Conservation (phyloP, 2,329 filamentous ascomycete genomes). For the Ilyonectria sp. region DNA sequence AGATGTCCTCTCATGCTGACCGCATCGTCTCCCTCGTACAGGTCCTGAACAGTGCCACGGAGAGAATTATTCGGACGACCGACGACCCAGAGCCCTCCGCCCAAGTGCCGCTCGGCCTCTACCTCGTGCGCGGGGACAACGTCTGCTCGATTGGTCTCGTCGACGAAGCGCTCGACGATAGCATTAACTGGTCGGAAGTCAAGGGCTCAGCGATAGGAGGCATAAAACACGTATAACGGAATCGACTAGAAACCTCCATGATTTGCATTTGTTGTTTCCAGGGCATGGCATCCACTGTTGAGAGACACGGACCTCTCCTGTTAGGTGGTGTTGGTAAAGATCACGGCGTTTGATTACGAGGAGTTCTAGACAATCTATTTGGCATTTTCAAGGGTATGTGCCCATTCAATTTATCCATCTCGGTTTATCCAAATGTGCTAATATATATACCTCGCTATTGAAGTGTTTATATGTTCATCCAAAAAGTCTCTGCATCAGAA, state of each 20-base stretch:
- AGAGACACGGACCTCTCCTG: slow-evolving; percentile 27
- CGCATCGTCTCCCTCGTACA: slow-evolving; percentile 46
- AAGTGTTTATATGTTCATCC: slow-evolving; percentile 47
- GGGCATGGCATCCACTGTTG: slow-evolving; percentile 37
- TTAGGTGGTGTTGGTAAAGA: slow-evolving; percentile 35
- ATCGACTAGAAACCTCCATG: slow-evolving; percentile 18
- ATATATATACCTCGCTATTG: slow-evolving; percentile 18
- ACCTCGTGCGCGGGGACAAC: slow-evolving; percentile 94
- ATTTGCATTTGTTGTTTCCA: slow-evolving; percentile 34
- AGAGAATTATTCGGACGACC: slow-evolving; percentile 89
- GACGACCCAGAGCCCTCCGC: slow-evolving; percentile 88
- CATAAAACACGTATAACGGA: slow-evolving; percentile 78
- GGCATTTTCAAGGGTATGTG: slow-evolving; percentile 40
- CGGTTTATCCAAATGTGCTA: slow-evolving; percentile 39
- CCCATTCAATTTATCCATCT: slow-evolving; percentile 26
- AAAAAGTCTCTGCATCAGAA: slow-evolving; percentile 78
- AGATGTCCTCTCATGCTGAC: slow-evolving; percentile 34
- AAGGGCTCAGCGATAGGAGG: slow-evolving; percentile 86
- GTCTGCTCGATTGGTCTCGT: slow-evolving; percentile 92
- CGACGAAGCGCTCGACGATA: slow-evolving; percentile 89
- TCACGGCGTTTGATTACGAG: slow-evolving; percentile 48
- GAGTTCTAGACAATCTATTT: slow-evolving; percentile 48
- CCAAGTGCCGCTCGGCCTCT: slow-evolving; percentile 87
- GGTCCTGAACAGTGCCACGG: slow-evolving; percentile 86
- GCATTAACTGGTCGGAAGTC: slow-evolving; percentile 94